Base-by-base conservation (phyloP, 257 asterid genomes). In the Solanum pinnatisectum region DNA sequence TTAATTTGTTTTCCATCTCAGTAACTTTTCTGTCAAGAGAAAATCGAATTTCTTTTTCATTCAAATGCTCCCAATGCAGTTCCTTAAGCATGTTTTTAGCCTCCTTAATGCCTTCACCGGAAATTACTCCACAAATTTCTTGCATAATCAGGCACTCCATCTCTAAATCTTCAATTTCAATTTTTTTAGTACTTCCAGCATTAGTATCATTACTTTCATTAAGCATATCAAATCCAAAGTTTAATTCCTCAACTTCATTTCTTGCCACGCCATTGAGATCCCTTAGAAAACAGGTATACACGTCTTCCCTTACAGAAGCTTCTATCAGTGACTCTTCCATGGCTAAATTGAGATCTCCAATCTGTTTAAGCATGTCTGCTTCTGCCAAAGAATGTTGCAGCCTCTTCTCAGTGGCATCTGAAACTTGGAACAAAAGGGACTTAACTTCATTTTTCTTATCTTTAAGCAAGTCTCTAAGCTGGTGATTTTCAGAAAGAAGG, bases 401-500 rank as follows among this genome's bases (percentile, higher is more conserved):
- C 84, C 89, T 89, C 88, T 92, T 91, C 65, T 91, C 91, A 60
- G 91, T 56, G 81, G 93, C 91, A 87, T 79, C 92, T 10, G 96
- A 93, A 74, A 95, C 92, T 88, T 91, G 92, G 78, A 90, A 91
- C 87, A 92, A 88, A 22, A 97, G 91, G 91, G 87, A 32, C 91
- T 89, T 91, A 63, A 94, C 91, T 92, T 94, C 95, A 89, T 90
- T 90, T 88, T 93, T 88, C 94, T 91, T 94, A 63, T 89, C 90
- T 85, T 86, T 72, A 60, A 96, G 90, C 85, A 90, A 72, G 81
- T 93, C 93, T 90, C 93, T 94, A n/a, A 95, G 94, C 82, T 90
- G 91, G 67, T 59, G 87, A 88, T 96, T 97, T 92, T 96, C 99
- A 82, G 94, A 92, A 59, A 93, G 94, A 92, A 95, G 94, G 88